Conservation (phyloP, 164 flowering plant species). For the Dillenia suffruticosa region DNA sequence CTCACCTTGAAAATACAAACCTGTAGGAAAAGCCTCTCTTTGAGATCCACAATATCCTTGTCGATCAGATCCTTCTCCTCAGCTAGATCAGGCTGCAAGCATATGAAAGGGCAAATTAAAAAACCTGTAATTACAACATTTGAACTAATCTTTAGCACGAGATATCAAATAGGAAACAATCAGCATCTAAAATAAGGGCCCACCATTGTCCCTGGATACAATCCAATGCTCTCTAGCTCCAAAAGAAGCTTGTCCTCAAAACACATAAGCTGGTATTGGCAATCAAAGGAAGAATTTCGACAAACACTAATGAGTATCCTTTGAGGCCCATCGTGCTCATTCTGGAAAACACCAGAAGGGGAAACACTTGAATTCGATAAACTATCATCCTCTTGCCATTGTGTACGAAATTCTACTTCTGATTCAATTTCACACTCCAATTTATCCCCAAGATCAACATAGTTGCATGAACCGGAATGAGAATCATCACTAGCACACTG, state of each 20-base stretch:
- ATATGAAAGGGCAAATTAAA: background rate
- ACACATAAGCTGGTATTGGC: slow-evolving; percentile 29
- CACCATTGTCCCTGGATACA: slow-evolving; percentile 34
- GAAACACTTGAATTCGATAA: slow-evolving; percentile 25
- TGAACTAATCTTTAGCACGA: too few species aligned
- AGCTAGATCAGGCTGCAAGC: slow-evolving; percentile 35
- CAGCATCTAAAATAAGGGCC: background rate
- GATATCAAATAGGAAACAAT: background rate
- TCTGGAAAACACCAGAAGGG: slow-evolving; percentile 25
- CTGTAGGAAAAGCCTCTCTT: slow-evolving; percentile 27
- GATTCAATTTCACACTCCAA: slow-evolving; percentile 41
- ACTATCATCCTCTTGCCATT: slow-evolving; percentile 29
- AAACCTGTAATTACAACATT: background rate
- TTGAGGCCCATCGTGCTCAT: slow-evolving; percentile 17
- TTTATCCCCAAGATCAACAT: slow-evolving; percentile 28
- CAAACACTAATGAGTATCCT: slow-evolving; percentile 8
- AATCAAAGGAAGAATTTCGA: slow-evolving; percentile 13
- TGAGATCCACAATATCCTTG: slow-evolving; percentile 25
- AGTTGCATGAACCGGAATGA: slow-evolving; percentile 37
- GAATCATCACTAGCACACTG: slow-evolving; percentile 43
- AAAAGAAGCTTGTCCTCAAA: slow-evolving; percentile 30
- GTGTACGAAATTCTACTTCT: slow-evolving; percentile 19
- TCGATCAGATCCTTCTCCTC: slow-evolving; percentile 33
- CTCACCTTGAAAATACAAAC: slow-evolving; percentile 10
- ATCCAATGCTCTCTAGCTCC: slow-evolving; percentile 38